Conservation (phyloP, 192 early-diverging fungal species). For the Backusella psychrophila region DNA sequence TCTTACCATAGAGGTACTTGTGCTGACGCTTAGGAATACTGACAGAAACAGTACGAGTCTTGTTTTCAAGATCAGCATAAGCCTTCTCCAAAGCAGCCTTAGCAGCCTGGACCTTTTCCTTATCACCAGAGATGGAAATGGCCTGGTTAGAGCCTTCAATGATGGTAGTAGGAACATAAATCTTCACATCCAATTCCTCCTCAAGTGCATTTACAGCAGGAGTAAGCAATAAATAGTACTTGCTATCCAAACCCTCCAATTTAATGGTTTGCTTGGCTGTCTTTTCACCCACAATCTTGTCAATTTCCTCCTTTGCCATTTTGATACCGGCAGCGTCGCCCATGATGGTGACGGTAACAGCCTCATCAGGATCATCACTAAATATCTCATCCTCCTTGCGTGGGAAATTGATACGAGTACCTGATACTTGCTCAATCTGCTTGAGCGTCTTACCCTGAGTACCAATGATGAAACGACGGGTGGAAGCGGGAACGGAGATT, state of each 20-base stretch:
- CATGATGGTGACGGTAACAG: slow-evolving; percentile 68
- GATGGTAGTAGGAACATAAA: slow-evolving; percentile 70
- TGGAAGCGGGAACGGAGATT: slow-evolving; percentile 73
- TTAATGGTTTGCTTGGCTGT: slow-evolving; percentile 68
- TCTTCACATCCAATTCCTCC: slow-evolving; percentile 62
- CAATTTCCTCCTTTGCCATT: slow-evolving; percentile 83
- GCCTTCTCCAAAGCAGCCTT: slow-evolving; percentile 55
- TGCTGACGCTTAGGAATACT: slow-evolving; percentile 90
- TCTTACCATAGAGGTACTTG: slow-evolving; percentile 83
- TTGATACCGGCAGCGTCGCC: slow-evolving; percentile 83
- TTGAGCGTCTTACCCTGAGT: slow-evolving; percentile 77
- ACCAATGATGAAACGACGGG: slow-evolving; percentile 82
- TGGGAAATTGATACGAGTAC: slow-evolving; percentile 70
- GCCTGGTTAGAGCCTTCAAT: slow-evolving; percentile 46
- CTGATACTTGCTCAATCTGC: slow-evolving; percentile 69
- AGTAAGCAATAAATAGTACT: slow-evolving; percentile 81
- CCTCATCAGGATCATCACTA: slow-evolving; percentile 63
- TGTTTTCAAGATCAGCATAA: slow-evolving; percentile 62
- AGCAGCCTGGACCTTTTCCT: slow-evolving; percentile 66
- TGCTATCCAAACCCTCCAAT: slow-evolving; percentile 64
- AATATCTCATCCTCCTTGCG: slow-evolving; percentile 47
- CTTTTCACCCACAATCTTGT: slow-evolving; percentile 72
- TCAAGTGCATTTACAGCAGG: slow-evolving; percentile 63
- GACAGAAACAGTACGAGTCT: slow-evolving; percentile 62
- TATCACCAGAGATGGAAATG: slow-evolving; percentile 81